Conservation (phyloP, 495 filamentous ascomycete genomes). For the Hypoxylon lienhwacheense region DNA sequence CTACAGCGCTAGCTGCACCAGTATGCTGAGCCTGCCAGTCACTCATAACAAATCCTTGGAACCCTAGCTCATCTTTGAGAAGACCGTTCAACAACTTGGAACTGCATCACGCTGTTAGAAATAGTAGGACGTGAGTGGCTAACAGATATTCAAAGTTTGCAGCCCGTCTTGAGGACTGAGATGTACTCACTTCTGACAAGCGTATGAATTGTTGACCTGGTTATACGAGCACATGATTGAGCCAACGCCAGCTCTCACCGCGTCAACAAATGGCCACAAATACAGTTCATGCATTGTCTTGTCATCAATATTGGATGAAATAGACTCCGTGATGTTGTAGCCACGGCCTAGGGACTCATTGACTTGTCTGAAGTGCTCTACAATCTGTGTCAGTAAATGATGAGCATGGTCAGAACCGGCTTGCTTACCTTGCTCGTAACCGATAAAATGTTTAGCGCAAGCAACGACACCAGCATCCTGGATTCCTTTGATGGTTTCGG, state of each 20-base stretch:
- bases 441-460: conserved; percentile 79
- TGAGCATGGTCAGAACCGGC: neutral
- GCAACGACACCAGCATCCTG: conserved; percentile 82
- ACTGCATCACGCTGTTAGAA: conserved; percentile 50
- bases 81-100: conserved; percentile 77
- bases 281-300: conserved; percentile 94
- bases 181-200: conserved; percentile 66
- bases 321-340: conserved; percentile 62
- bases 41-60: conserved; percentile 92
- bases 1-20: conserved; percentile 74
- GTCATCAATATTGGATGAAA: conserved; percentile 89
- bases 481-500: conserved; percentile 75
- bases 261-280: conserved; percentile 64
- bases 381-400: conserved; percentile 6
- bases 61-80: conserved; percentile 88
- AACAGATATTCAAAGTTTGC: neutral
- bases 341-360: conserved; percentile 64
- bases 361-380: conserved; percentile 79
- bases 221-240: conserved; percentile 95
- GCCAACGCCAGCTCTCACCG: conserved; percentile 65
- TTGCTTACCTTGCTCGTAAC: conserved; percentile 60
- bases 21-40: conserved; percentile 89
- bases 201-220: conserved; percentile 84
- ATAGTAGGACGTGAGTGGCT: conserved; percentile 39
- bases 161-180: neutral